Conservation (phyloP, 352 stramenopile species). For the Blastocystis sp. region DNA sequence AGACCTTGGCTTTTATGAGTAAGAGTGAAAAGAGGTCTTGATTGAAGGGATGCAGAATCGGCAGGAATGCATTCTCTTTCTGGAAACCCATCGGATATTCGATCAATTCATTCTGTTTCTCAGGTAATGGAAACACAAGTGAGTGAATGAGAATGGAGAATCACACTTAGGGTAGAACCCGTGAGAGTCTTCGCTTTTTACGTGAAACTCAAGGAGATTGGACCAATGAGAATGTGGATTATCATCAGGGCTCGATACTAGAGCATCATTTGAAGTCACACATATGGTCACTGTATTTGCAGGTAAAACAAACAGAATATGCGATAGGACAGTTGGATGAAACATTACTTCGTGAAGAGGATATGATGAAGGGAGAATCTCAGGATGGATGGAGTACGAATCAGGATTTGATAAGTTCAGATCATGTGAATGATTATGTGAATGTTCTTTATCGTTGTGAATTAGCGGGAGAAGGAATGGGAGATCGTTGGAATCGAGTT, state of each 20-base stretch:
- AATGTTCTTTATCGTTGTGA: conserved; percentile 8
- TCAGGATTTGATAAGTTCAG: not conserved
- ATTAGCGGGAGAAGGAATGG: conserved; percentile 26
- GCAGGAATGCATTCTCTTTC: conserved; percentile 28
- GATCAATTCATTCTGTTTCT: not conserved
- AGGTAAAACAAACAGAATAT: conserved; percentile 16
- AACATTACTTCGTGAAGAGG: not conserved
- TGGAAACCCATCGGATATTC: not conserved
- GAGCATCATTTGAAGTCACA: conserved; percentile 27
- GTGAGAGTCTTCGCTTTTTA: conserved; percentile 14
- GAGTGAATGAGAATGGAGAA: not conserved
- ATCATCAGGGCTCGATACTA: not conserved
- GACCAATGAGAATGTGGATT: not conserved
- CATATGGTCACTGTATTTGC: conserved; percentile 23
- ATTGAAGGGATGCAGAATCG: not conserved
- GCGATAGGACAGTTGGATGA: not conserved
- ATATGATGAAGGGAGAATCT: not conserved
- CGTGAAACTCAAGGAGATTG: not conserved
- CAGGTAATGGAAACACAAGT: conserved; percentile 2
- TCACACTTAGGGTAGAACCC: not conserved
- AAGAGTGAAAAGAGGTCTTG: not conserved
- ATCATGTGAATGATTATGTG: conserved; percentile 31
- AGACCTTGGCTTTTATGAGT: not conserved
- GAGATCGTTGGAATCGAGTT: conserved; percentile 14
- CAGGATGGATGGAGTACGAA: not conserved